Evolutionary conservation across 257 asterid species (phyloP).

Genomic region (Nicotiana attenuata): DNA sequence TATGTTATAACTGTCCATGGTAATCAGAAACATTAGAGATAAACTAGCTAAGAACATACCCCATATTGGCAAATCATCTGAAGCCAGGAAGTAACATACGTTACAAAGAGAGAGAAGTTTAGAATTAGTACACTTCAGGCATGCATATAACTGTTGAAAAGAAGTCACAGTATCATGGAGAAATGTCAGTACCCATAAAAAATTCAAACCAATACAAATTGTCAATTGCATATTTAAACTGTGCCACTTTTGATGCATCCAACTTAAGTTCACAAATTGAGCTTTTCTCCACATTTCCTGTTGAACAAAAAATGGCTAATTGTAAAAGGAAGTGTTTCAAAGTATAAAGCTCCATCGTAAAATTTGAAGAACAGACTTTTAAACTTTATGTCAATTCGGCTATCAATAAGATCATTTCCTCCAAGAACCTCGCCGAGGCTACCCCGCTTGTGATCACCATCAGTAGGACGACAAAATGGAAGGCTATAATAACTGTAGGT

Average conservation of each 20-base stretch:
- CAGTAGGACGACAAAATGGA: constrained; percentile 56
- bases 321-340: not conserved
- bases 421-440: constrained; percentile 69
- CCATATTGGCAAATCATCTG: constrained; percentile 83
- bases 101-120: constrained; percentile 24
- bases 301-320: not conserved
- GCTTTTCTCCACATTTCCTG: constrained; percentile 51
- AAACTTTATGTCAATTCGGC: constrained; percentile 61
- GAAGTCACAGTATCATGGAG: not conserved
- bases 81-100: constrained; percentile 14
- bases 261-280: constrained; percentile 54
- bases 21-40: not conserved
- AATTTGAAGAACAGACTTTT: constrained; percentile 36
- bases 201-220: constrained; percentile 63
- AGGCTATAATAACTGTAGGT: constrained; percentile 71
- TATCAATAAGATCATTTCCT: constrained; percentile 67
- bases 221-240: constrained; percentile 61
- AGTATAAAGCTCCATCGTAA: not conserved
- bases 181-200: constrained; percentile 47
- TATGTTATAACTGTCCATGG: not conserved
- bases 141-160: not conserved
- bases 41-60: constrained; percentile 37
- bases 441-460: constrained; percentile 50
- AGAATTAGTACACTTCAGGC: not conserved
- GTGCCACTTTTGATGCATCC: constrained; percentile 50